phyloP scores from a whole-genome alignment of 2,329 filamentous ascomycete species.

The Alternaria panax region DNA sequence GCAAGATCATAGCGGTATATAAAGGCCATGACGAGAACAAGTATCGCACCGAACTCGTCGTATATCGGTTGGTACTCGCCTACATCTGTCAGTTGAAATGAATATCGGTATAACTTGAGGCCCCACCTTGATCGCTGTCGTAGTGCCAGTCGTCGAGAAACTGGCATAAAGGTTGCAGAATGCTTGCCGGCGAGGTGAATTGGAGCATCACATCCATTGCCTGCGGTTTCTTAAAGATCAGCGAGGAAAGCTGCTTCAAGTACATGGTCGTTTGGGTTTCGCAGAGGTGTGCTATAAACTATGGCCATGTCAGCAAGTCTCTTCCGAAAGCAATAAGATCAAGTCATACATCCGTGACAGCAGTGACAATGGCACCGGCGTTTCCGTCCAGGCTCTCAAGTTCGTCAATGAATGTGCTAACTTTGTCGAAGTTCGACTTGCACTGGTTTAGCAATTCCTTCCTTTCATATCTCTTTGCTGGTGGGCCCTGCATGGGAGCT shows the following conservation, averaged over 20 bases:
- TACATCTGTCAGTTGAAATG: constrained; percentile 31
- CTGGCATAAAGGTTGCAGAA: constrained; percentile 76
- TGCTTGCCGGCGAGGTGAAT: constrained; percentile 73
- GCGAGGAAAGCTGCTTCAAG: constrained; percentile 75
- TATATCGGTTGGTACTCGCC: constrained; percentile 85
- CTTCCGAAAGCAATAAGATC: neutral
- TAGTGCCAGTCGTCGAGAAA: constrained; percentile 81
- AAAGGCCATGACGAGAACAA: constrained; percentile 76
- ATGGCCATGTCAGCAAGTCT: constrained; percentile 9
- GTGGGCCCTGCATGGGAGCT: constrained; percentile 79
- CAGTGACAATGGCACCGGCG: constrained; percentile 82
- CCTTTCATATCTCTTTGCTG: constrained; percentile 76
- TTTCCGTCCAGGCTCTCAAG: constrained; percentile 92
- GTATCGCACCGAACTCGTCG: constrained; percentile 81
- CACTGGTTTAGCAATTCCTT: constrained; percentile 82
- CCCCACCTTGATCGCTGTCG: constrained; percentile 74
- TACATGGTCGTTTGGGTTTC: constrained; percentile 78
- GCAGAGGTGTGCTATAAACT: constrained; percentile 75
- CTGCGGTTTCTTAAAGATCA: constrained; percentile 74
- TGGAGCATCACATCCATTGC: constrained; percentile 78
- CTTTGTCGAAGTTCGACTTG: constrained; percentile 74
- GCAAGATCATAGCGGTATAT: constrained; percentile 77
- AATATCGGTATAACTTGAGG: neutral
- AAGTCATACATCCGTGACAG: constrained; percentile 56
- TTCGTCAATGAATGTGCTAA: constrained; percentile 79